A percentile compares a stretch with the other conserved stretches of the same genome.
phyloP scores from a whole-genome alignment of 306 rosid species.

The Prunus kanzakura region DNA sequence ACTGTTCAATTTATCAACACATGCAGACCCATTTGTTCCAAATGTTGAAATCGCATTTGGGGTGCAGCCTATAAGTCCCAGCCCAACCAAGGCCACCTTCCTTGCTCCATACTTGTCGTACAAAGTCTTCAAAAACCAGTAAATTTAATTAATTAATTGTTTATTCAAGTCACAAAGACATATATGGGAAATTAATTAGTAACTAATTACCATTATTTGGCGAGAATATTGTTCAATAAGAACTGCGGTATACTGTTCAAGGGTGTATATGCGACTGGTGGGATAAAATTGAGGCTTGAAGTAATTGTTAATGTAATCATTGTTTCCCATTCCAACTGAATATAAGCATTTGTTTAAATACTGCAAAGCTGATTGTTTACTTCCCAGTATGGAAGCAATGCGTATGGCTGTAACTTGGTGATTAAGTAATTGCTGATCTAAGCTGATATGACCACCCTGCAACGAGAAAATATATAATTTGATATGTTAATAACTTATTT shows the following conservation, averaged over 20 bases:
- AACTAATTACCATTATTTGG: constrained; percentile 37
- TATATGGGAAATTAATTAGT: too few species aligned
- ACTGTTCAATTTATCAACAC: constrained; percentile 31
- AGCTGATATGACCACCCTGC: constrained; percentile 41
- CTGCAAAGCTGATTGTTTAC: constrained; percentile 5
- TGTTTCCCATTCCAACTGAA: constrained; percentile 47
- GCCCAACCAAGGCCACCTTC: constrained; percentile 34
- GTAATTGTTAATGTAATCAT: constrained; percentile 61
- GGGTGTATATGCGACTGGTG: constrained; percentile 27
- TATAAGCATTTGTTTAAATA: constrained; percentile 53
- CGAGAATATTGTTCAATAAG: constrained; percentile 29
- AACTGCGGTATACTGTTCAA: constrained; percentile 31
- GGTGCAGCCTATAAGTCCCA: constrained; percentile 48
- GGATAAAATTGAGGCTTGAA: constrained; percentile 40
- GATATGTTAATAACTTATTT: neutral
- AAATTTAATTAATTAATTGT: neutral
- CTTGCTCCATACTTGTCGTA: constrained; percentile 40
- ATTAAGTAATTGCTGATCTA: constrained; percentile 34
- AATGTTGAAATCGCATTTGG: constrained; percentile 29
- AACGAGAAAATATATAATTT: neutral
- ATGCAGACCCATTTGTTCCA: constrained; percentile 28
- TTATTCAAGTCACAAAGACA: too few species aligned
- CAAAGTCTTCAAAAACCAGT: constrained; percentile 24
- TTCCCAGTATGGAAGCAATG: constrained; percentile 19
- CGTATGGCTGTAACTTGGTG: constrained; percentile 25